A percentile compares a stretch with the other conserved stretches of the same genome.
These are phyloP conservation scores for Scenedesmus sp. DNA, from an alignment of 163 green algal species.

Conservation along the genomic window DNA sequence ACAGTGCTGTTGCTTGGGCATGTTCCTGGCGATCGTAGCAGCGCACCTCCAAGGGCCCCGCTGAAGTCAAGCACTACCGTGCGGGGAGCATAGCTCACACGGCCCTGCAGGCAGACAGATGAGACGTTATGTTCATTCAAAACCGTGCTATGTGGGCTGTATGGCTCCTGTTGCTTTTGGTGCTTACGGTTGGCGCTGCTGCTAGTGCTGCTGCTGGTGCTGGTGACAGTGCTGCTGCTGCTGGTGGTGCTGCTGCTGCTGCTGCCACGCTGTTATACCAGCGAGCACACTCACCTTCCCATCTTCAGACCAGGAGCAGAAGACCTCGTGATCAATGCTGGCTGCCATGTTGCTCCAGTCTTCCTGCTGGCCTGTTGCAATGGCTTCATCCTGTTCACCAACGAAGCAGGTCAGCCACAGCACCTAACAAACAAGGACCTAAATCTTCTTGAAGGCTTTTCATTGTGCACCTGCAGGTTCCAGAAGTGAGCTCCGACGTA, in stretches of 20 bases:
- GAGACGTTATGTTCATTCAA: not conserved
- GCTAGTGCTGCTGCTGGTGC: not conserved
- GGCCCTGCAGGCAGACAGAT: slow-evolving; percentile 51
- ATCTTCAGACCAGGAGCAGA: slow-evolving; percentile 67
- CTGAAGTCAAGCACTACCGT: slow-evolving; percentile 71
- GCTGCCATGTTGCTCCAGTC: slow-evolving; percentile 45
- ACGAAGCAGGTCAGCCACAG: not conserved
- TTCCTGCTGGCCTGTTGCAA: slow-evolving; percentile 63
- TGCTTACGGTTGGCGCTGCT: not conserved
- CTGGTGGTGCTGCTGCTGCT: not conserved
- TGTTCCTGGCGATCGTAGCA: not conserved
- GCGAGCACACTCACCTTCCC: slow-evolving; percentile 10
- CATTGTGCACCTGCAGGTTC: slow-evolving; percentile 84
- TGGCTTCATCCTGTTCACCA: slow-evolving; percentile 74
- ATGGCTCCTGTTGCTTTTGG: not conserved
- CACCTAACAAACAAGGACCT: not conserved
- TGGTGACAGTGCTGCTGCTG: not conserved
- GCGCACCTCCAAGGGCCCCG: slow-evolving; percentile 68
- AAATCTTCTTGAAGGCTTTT: too few species aligned
- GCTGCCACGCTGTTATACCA: not conserved
- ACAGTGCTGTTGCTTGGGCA: not conserved
- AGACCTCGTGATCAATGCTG: slow-evolving; percentile 61
- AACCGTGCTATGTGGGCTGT: not conserved
- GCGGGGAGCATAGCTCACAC: slow-evolving; percentile 66
- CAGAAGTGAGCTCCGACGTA: slow-evolving; percentile 88